Evolutionary conservation across 768 basidiomycete species (phyloP).

Genomic region (Boletus sp.): DNA sequence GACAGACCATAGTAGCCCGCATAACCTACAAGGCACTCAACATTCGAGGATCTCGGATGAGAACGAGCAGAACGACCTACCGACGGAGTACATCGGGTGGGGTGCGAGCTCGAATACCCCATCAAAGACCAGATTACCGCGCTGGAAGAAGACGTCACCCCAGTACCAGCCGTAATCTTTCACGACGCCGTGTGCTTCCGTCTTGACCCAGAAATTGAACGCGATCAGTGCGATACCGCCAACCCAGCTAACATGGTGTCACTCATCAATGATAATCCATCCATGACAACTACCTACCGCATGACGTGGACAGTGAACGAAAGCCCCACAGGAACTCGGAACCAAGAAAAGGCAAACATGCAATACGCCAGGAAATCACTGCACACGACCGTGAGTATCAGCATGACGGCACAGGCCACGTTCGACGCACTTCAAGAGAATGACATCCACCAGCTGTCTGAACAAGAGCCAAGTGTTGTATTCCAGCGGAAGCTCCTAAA

Average conservation of each 20-base stretch:
- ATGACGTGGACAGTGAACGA: slow-evolving; percentile 71
- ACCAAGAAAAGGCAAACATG: slow-evolving; percentile 92
- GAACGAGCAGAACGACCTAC: slow-evolving; percentile 28
- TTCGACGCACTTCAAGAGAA: slow-evolving; percentile 81
- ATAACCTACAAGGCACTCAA: slow-evolving; percentile 53
- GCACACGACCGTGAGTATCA: slow-evolving; percentile 7
- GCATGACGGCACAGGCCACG: background rate
- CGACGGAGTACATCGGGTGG: slow-evolving; percentile 95
- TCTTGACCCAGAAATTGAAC: slow-evolving; percentile 99
- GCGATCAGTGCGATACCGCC: slow-evolving; percentile 80
- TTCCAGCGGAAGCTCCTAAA: slow-evolving; percentile 83
- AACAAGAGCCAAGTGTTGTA: slow-evolving; percentile 98
- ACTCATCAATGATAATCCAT: background rate
- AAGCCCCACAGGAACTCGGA: slow-evolving; percentile 78
- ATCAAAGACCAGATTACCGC: slow-evolving; percentile 92
- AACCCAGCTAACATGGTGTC: slow-evolving; percentile 60
- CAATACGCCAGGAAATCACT: slow-evolving; percentile 95
- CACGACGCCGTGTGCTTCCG: slow-evolving; percentile 94
- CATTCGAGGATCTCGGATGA: background rate
- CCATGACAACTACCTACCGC: slow-evolving; percentile 46
- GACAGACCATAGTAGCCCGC: slow-evolving; percentile 98
- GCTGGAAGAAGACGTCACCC: slow-evolving; percentile 91
- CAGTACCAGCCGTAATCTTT: slow-evolving; percentile 99
- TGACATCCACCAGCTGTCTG: slow-evolving; percentile 92
- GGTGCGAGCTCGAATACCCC: slow-evolving; percentile 95